Base-by-base conservation (phyloP, 208 protist species). In the Trypanosoma conorhini region DNA sequence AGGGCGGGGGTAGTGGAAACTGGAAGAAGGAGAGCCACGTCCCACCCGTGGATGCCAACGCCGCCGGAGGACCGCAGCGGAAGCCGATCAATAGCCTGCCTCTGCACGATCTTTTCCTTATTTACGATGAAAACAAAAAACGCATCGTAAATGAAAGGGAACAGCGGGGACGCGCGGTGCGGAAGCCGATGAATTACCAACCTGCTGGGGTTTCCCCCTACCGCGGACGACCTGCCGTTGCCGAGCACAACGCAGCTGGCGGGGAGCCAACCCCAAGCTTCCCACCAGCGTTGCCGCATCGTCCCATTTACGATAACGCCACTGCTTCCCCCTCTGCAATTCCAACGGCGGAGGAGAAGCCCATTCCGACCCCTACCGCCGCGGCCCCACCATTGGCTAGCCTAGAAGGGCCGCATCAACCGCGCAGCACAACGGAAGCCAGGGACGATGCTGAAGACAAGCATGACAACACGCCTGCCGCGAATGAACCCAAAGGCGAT, bases 81-180 rank as follows among this genome's bases (percentile, higher is more conserved):
- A 50, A 44, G 17, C 15, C 38, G 33, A 22, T 48, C 42, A 52
- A 28, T 28, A 54, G 59, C 8, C 26, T 74, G 3, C 76, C 82
- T 5, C 77, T 91, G 30, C 69, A 70, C 0, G 72, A 76, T 17
- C 63, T 91, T 31, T 74, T 91, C 52, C 68, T 80, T 17, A 62
- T 70, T 30, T 91, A 86, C 51, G 85, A 91, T 54, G 67, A 58
- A 21, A 76, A 79, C 40, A 91, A 91, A 67, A 79, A 80, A 64
- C 80, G 71, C 33, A 73, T 85, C 28, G 17, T 48, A 1, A 54
- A 65, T 44, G 52, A 67, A 26, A 57, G 59, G 33, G 72, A 74
- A 21, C 19, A 67, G 51, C 46, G 38, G 13, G 31, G 12, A 17
- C 31, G 55, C 22, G 0, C 22, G 19, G 5, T 22, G 1, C 22